These are phyloP conservation scores for Clarireedia monteithiana DNA, from an alignment of 2,329 filamentous ascomycete species.

Conservation along the genomic window DNA sequence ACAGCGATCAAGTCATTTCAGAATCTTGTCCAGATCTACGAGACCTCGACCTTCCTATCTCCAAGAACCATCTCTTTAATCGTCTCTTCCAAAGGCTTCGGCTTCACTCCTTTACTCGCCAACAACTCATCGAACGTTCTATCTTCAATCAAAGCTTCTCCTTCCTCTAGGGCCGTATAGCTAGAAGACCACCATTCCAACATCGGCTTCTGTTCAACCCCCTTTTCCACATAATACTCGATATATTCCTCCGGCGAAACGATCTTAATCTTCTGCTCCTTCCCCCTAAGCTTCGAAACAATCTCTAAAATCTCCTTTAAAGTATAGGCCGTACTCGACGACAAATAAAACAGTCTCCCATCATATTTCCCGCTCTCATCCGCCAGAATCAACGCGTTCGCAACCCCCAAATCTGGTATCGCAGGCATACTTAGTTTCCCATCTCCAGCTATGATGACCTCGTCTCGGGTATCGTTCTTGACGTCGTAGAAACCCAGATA, in stretches of 20 bases:
- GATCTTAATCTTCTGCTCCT: not conserved
- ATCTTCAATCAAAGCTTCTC: not conserved
- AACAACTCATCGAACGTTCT: not conserved
- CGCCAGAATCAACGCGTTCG: constrained; percentile 17
- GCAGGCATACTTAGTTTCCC: constrained; percentile 20
- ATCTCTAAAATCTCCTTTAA: not conserved
- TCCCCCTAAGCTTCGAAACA: not conserved
- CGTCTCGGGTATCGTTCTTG: constrained; percentile 14
- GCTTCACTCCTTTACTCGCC: not conserved
- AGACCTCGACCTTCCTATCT: not conserved
- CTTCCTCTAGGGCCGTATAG: not conserved
- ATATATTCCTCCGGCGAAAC: not conserved
- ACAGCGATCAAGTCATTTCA: not conserved
- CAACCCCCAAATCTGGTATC: constrained; percentile 22
- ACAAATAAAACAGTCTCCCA: constrained; percentile 2
- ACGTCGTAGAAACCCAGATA: constrained; percentile 21
- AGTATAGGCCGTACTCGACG: not conserved
- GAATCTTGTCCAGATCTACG: not conserved
- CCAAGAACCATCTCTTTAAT: not conserved
- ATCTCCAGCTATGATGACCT: constrained; percentile 23
- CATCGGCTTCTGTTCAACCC: not conserved
- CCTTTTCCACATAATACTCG: not conserved
- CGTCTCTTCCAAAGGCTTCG: not conserved
- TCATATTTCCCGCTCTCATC: constrained; percentile 4
- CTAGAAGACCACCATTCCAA: constrained; percentile 2